Evolutionary conservation across 192 early-diverging fungal species (phyloP), one percentile per base, ranked within the genome.

Genomic region (Coemansia sp.): DNA sequence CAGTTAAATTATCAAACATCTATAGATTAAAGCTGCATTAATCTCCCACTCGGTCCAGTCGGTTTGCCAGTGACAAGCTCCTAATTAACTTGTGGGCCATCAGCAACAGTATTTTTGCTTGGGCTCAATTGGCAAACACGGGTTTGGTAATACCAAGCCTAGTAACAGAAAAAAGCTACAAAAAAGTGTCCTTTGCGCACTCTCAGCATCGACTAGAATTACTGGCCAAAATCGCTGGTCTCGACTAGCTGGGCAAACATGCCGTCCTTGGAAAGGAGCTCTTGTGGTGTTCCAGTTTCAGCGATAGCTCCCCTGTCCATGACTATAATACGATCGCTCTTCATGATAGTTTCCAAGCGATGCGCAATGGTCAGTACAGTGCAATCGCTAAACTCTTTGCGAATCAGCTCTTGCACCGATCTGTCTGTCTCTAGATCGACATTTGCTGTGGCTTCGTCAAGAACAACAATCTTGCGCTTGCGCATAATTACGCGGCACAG

Each of bases 291-390:
- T 18, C 86, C 88, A 68, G 86, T 85, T 43, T 92, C 89, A 0
- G 71, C 81, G 11, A 94, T 65, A 0, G 73, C 42, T 11, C 92
- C 93, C 31, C 88, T 68, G 59, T 91, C 86, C 42, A 94, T 75
- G 8, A 94, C 91, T 23, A 92, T 52, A 66, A 93, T 86, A 52
- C 84, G 77, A 61, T 92, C 90, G 52, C 85, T 88, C 63, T 87
- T 78, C 42, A 86, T 71, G 0, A 88, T 79, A 0, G 89, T 91
- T 43, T 91, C 88, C 34, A 91, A 65, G 41, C 92, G 87, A 70
- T 94, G 89, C 0, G 89, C 89, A 56, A 90, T 90, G 6, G 85
- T 87, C 25, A 90, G 63, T 12, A 90, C 79, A 5, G 73, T 75
- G 52, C 60, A 56, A 37, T 81, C 57, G 3, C 47, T 64, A 70